phyloP scores from a whole-genome alignment of 2,329 filamentous ascomycete genomes.

The Fusarium tupiense region DNA sequence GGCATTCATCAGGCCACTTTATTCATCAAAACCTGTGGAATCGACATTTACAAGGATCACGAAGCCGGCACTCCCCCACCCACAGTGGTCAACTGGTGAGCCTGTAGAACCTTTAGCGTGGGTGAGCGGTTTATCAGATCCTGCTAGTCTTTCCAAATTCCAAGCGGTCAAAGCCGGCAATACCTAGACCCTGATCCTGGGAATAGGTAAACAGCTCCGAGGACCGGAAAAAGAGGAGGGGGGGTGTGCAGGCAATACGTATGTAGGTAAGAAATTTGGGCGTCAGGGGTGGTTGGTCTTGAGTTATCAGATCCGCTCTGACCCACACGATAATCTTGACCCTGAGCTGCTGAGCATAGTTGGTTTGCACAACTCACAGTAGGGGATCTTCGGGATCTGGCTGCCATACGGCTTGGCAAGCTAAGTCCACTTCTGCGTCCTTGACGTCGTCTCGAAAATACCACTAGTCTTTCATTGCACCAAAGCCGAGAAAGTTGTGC shows the following conservation, averaged over 20 bases:
- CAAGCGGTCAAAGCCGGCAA: slow-evolving; percentile 12
- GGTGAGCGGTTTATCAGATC: slow-evolving; percentile 37
- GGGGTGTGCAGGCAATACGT: slow-evolving; percentile 1
- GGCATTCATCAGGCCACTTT: slow-evolving; percentile 4
- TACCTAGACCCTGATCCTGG: not conserved
- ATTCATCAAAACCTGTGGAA: not conserved
- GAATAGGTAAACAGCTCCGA: slow-evolving; percentile 12
- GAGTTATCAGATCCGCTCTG: slow-evolving; percentile 44
- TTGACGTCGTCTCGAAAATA: slow-evolving; percentile 5
- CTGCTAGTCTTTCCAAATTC: not conserved
- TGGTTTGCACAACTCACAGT: slow-evolving; percentile 16
- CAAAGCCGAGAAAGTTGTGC: slow-evolving; percentile 2
- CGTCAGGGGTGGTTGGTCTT: slow-evolving; percentile 9
- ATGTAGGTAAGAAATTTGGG: not conserved
- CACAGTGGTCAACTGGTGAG: not conserved
- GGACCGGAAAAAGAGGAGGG: slow-evolving; percentile 13
- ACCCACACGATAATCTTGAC: slow-evolving; percentile 23
- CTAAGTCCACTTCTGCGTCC: slow-evolving; percentile 7
- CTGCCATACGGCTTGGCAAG: slow-evolving; percentile 3
- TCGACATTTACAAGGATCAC: not conserved
- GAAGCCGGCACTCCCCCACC: not conserved
- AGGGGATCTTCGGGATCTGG: slow-evolving; percentile 14
- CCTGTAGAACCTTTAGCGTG: not conserved
- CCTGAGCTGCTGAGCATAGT: not conserved
- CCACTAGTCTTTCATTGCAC: slow-evolving; percentile 2